Evolutionary conservation across 805 yeast species (phyloP).

Genomic region (Candida yuanshanica): DNA sequence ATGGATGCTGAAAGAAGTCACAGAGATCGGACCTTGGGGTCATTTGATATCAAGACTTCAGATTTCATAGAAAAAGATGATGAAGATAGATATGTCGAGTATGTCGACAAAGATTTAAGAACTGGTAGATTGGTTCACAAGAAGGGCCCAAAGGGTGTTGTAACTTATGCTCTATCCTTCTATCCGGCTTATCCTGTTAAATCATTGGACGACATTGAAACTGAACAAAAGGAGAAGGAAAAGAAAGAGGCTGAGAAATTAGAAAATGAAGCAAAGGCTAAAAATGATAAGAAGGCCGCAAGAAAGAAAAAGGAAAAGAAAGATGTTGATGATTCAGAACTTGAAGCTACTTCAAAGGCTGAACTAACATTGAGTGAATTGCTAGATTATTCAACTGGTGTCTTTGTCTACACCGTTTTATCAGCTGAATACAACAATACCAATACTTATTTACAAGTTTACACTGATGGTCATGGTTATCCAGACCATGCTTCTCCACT

Average conservation of each 20-base stretch:
- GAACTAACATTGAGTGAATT: slow-evolving; percentile 56
- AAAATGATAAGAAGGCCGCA: slow-evolving; percentile 32
- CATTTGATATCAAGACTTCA: slow-evolving; percentile 61
- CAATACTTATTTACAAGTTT: slow-evolving; percentile 66
- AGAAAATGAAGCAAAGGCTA: slow-evolving; percentile 31
- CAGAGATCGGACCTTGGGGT: slow-evolving; percentile 86
- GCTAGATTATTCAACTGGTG: slow-evolving; percentile 62
- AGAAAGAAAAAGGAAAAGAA: slow-evolving; percentile 24
- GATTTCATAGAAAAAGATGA: slow-evolving; percentile 58
- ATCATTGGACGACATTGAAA: slow-evolving; percentile 66
- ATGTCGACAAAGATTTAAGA: slow-evolving; percentile 49
- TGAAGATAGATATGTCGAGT: slow-evolving; percentile 57
- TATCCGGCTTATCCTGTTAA: slow-evolving; percentile 80
- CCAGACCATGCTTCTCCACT: slow-evolving; percentile 54
- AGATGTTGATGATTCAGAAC: slow-evolving; percentile 34
- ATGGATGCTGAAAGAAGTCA: slow-evolving; percentile 83
- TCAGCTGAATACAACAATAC: slow-evolving; percentile 50
- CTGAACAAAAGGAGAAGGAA: slow-evolving; percentile 40
- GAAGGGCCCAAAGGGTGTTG: slow-evolving; percentile 79
- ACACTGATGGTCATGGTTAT: slow-evolving; percentile 70
- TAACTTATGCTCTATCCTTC: slow-evolving; percentile 71
- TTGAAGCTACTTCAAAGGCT: slow-evolving; percentile 31
- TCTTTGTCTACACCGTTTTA: slow-evolving; percentile 60
- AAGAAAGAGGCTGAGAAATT: slow-evolving; percentile 15
- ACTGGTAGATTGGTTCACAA: slow-evolving; percentile 61